Evolutionary conservation across 1,284 basidiomycete genomes (phyloP).

Genomic region (Kalmanozyma brasiliensis): DNA sequence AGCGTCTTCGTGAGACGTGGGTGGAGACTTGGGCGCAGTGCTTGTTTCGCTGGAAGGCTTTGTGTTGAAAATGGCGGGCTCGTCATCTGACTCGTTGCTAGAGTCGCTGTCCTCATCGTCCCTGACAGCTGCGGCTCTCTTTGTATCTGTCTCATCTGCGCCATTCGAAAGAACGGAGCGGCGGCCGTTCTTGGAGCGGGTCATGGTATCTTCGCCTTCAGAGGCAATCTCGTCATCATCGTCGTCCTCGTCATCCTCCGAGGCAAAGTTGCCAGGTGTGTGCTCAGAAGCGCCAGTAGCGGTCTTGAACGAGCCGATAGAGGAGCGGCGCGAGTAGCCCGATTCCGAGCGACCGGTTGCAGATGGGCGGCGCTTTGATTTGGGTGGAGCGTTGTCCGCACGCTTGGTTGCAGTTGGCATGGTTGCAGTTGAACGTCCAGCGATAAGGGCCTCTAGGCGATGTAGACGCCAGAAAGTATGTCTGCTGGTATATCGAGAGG

Average conservation of each 20-base stretch:
- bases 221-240: constrained; percentile 6
- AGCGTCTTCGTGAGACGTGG: constrained; percentile 43
- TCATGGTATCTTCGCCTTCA: constrained; percentile 11
- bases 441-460: too few relatives aligned
- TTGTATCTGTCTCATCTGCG: constrained; percentile 25
- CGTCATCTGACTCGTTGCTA: constrained; percentile 26
- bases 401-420: constrained; percentile 31
- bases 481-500: too few relatives aligned
- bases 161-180: constrained; percentile 10
- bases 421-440: too few relatives aligned
- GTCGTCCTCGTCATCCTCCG: constrained; percentile 13
- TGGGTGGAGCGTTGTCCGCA: constrained; percentile 1
- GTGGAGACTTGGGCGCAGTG: constrained; percentile 39
- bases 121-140: constrained; percentile 4
- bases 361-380: constrained; percentile 26
- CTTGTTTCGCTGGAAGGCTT: constrained; percentile 24
- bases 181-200: constrained; percentile 11
- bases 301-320: constrained; percentile 38
- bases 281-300: constrained; percentile 27
- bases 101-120: constrained; percentile 10
- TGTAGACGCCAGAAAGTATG: too few relatives aligned
- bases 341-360: constrained; percentile 34
- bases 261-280: constrained; percentile 1
- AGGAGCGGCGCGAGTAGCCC: constrained; percentile 35
- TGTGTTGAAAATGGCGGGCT: constrained; percentile 29